Base-by-base conservation (phyloP, 306 rosid species). In the Cucumis cinereus region DNA sequence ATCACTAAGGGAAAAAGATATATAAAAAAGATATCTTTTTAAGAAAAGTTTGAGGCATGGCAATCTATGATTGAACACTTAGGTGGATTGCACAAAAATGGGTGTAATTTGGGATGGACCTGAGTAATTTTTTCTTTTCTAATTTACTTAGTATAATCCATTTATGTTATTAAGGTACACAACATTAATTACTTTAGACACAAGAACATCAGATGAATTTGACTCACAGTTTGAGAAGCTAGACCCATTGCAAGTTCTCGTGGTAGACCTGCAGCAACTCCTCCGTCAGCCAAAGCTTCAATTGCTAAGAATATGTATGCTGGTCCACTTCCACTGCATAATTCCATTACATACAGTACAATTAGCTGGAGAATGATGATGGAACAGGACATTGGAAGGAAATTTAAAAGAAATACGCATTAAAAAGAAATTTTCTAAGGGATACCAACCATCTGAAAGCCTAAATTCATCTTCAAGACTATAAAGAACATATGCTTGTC, bases 231-330 rank as follows among this genome's bases (percentile, higher is more conserved):
- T 84, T 90, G 99, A 78, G 99, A 90, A 79, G 99, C 99, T 73
- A 95, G 86, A 72, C 83, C 86, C 81, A 92, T 66, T 47, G 98
- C 87, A 86, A 95, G 97, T 77, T 90, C 97, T 55, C 98, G 87
- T 12, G 97, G 99, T 71, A 92, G 84, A 80, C 98, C 99, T 64
- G 99, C 99, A 83, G 99, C 99, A 66, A 92, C 99, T 74, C 96
- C 99, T 82, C 98, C 99, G 82, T 95, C 99, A 19, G 99, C 98
- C 87, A 95, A 83, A 85, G 98, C 99, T 85, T 95, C 98, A 71
- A 95, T 92, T 3, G 92, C 98, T 85, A 95, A 82, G 79, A 82
- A 95, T 77, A 95, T 52, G 74, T 92, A 95, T 63, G 98, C 99
- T 63, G 97, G 99, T 59, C 99, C 99, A 61, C 99, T 92, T 63